Percentiles rank a stretch among this genome's conserved stretches.
Conservation (phyloP, 2,329 filamentous ascomycete species). For the Lachnellula hyalina region DNA sequence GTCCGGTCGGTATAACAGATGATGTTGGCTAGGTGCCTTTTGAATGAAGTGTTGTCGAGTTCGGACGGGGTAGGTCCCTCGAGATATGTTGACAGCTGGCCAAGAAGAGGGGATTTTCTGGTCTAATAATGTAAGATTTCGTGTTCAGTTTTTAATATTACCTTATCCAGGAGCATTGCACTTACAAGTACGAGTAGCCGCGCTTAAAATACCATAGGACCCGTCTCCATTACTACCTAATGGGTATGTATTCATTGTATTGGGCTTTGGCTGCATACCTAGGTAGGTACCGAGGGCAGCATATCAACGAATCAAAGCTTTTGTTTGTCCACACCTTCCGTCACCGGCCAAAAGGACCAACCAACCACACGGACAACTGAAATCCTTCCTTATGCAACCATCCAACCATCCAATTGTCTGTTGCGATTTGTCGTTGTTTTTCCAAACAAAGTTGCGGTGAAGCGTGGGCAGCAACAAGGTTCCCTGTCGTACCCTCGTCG, state of each 20-base stretch:
- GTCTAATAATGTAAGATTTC: neutral
- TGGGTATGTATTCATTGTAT: no score
- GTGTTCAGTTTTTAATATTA: neutral
- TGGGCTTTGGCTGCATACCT: neutral
- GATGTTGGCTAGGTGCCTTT: neutral
- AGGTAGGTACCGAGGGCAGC: neutral
- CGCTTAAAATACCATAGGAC: neutral
- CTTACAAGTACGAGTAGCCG: neutral
- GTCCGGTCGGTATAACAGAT: neutral
- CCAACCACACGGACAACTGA: constrained; percentile 7
- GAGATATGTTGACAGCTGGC: neutral
- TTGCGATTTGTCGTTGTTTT: constrained; percentile 16
- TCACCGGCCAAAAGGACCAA: neutral
- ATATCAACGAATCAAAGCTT: neutral
- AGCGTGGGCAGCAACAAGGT: constrained; percentile 1
- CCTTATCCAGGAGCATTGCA: neutral
- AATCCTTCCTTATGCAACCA: constrained; percentile 15
- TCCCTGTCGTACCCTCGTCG: neutral
- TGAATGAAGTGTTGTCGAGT: neutral
- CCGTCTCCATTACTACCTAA: no score
- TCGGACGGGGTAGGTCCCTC: neutral
- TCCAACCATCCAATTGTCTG: constrained; percentile 12
- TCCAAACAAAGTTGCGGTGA: constrained; percentile 23
- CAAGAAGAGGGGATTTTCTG: neutral
- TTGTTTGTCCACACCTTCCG: neutral